phyloP scores from a whole-genome alignment of 176 grass and related monocot genomes.

The Themeda triandra region DNA sequence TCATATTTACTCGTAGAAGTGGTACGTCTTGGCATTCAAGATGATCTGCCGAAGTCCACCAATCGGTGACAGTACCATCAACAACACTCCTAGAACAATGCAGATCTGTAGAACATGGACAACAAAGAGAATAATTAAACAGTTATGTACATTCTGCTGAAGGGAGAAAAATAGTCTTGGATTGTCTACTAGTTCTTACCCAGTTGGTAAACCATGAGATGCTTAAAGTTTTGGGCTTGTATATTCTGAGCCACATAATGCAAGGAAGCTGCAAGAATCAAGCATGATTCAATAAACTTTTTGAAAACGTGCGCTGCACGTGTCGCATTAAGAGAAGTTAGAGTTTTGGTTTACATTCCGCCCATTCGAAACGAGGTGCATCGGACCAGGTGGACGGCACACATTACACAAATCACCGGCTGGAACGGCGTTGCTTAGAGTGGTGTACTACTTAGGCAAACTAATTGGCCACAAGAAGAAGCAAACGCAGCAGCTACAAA shows the following conservation, averaged over 20 bases:
- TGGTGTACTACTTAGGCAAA: no score
- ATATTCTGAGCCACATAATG: constrained; percentile 81
- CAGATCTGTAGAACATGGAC: constrained; percentile 47
- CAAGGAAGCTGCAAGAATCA: constrained; percentile 65
- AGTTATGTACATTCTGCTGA: neutral
- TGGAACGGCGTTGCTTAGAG: no score
- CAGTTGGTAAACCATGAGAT: constrained; percentile 83
- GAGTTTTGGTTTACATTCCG: no score
- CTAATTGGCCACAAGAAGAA: no score
- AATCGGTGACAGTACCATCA: constrained; percentile 76
- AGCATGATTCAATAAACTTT: neutral
- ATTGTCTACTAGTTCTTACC: constrained; percentile 33
- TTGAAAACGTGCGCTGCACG: no score
- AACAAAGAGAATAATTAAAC: neutral
- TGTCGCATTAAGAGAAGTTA: no score
- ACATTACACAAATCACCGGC: no score
- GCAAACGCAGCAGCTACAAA: no score
- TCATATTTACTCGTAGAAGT: constrained; percentile 37
- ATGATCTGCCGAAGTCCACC: constrained; percentile 81
- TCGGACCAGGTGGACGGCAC: no score
- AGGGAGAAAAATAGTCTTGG: neutral
- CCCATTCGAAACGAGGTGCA: no score
- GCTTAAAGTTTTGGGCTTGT: constrained; percentile 71
- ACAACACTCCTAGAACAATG: constrained; percentile 68
- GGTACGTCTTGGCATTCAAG: constrained; percentile 45